Evolutionary conservation across 805 yeast genomes (phyloP).

Genomic region (Kuraishia ogatae): DNA sequence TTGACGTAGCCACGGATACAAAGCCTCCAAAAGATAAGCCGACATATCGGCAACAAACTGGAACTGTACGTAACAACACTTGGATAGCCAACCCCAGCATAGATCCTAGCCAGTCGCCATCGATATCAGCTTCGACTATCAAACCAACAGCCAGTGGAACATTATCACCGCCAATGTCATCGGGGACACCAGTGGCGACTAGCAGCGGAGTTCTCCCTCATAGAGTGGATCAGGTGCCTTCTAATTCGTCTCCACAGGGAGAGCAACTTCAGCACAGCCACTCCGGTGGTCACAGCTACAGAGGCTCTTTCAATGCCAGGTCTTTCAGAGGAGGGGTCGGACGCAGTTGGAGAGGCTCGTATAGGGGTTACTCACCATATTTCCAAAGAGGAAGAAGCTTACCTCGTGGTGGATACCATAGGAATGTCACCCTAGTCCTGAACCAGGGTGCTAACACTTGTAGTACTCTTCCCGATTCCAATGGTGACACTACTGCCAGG

Average conservation of each 20-base stretch:
- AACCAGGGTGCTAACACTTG: slow-evolving; percentile 9
- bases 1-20: not conserved
- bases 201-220: not conserved
- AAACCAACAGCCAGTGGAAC: not conserved
- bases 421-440: slow-evolving; percentile 24
- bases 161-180: not conserved
- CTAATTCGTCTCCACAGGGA: not conserved
- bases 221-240: not conserved
- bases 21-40: not conserved
- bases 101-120: not conserved
- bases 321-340: not conserved
- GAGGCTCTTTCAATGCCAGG: not conserved
- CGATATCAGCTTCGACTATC: not conserved
- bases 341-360: not conserved
- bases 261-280: not conserved
- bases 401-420: slow-evolving; percentile 3
- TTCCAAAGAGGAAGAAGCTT: not conserved
- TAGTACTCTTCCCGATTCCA: not conserved
- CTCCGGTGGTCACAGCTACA: not conserved
- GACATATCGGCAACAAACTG: not conserved
- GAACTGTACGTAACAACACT: not conserved
- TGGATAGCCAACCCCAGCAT: not conserved
- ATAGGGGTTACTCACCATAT: not conserved
- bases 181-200: not conserved
- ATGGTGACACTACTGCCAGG: not conserved